Evolutionary conservation across 441 rosid species (phyloP).

Genomic region (Jatropha podagrica): DNA sequence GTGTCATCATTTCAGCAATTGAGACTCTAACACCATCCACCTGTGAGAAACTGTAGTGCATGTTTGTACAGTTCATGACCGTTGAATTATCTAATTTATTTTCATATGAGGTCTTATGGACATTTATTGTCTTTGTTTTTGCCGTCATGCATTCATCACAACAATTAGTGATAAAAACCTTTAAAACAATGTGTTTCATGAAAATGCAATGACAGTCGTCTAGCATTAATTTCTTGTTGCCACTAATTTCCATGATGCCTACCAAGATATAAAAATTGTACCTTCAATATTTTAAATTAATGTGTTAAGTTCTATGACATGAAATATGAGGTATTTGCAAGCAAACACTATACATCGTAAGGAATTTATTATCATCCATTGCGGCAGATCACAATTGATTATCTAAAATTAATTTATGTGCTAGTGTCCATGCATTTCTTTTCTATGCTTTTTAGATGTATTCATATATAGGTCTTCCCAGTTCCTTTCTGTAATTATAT

Average conservation of each 20-base stretch:
- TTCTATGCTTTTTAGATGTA: neutral
- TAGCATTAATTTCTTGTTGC: neutral
- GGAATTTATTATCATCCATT: neutral
- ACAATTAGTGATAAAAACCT: neutral
- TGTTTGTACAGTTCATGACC: neutral
- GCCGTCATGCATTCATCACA: neutral
- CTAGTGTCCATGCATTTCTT: neutral
- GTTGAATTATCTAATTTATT: neutral
- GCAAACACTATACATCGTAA: neutral
- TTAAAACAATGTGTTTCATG: neutral
- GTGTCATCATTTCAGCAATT: neutral
- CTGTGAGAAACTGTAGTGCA: neutral
- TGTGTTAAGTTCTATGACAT: neutral
- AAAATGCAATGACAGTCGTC: neutral
- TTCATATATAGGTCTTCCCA: neutral
- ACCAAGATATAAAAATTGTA: neutral
- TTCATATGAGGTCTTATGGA: too few relatives aligned
- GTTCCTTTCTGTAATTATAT: slow-evolving; percentile 4
- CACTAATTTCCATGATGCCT: neutral
- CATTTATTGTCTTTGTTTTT: neutral
- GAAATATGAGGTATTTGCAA: neutral
- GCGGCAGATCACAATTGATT: neutral
- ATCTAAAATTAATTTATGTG: neutral
- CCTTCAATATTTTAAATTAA: neutral
- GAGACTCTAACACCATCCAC: neutral